Percentiles rank a stretch among this genome's conserved stretches.
phyloP scores from a whole-genome alignment of 2,329 filamentous ascomycete species.

The Penicillium sp. region DNA sequence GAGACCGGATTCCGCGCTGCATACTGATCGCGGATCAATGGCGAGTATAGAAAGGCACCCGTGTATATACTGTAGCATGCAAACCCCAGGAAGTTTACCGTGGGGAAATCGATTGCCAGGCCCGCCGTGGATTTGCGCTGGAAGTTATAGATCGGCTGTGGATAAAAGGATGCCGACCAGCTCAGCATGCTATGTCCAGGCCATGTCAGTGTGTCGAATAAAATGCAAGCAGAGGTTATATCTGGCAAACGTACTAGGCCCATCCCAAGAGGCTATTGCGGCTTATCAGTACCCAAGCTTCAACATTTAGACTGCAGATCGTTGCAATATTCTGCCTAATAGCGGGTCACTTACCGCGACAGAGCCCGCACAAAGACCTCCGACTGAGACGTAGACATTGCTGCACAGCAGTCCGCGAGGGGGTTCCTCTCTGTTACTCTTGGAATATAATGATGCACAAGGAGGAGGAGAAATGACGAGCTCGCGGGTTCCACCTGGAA shows the following conservation, averaged over 20 bases:
- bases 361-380: slow-evolving; percentile 45
- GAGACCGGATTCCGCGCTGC: slow-evolving; percentile 74
- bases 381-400: slow-evolving; percentile 29
- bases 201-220: not conserved
- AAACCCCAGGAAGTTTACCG: slow-evolving; percentile 67
- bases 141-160: slow-evolving; percentile 82
- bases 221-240: not conserved
- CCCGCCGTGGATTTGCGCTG: slow-evolving; percentile 77
- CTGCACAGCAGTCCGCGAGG: not conserved
- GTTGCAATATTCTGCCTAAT: not conserved
- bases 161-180: slow-evolving; percentile 93
- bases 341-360: slow-evolving; percentile 42
- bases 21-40: slow-evolving; percentile 79
- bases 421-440: not conserved
- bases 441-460: not conserved
- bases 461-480: slow-evolving; percentile 2
- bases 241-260: slow-evolving; percentile 60
- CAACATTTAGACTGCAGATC: no score
- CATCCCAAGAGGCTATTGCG: slow-evolving; percentile 68
- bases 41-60: slow-evolving; percentile 75
- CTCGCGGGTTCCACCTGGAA: not conserved
- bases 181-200: slow-evolving; percentile 38
- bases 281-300: slow-evolving; percentile 20
- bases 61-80: slow-evolving; percentile 76
- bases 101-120: slow-evolving; percentile 86